Percentiles rank a stretch among this genome's conserved stretches.
These are phyloP conservation scores for Pleurotus platypus DNA, from an alignment of 768 basidiomycete genomes.

Conservation along the genomic window DNA sequence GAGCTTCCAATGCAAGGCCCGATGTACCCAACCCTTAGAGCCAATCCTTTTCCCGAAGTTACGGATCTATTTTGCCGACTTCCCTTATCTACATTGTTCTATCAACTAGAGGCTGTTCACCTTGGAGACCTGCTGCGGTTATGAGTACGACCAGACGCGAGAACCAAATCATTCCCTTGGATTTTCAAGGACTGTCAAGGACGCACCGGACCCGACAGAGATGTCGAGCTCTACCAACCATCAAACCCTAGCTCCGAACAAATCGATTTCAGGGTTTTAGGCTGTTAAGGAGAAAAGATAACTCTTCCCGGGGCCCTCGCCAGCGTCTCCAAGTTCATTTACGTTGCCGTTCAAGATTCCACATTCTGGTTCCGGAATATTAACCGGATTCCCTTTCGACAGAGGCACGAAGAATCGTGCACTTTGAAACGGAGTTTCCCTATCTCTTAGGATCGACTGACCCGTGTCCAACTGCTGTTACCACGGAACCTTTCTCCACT, in stretches of 20 bases:
- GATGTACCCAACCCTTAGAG: slow-evolving; percentile 59
- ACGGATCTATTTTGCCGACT: slow-evolving; percentile 51
- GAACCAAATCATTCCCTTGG: slow-evolving; percentile 72
- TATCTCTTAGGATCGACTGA: slow-evolving; percentile 80
- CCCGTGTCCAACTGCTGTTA: slow-evolving; percentile 86
- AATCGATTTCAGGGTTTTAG: slow-evolving; percentile 72
- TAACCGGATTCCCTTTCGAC: slow-evolving; percentile 58
- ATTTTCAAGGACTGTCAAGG: slow-evolving; percentile 71
- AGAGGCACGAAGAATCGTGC: slow-evolving; percentile 42
- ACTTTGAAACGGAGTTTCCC: slow-evolving; percentile 32
- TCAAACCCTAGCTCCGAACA: slow-evolving; percentile 72
- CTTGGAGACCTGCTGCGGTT: slow-evolving; percentile 80
- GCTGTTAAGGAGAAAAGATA: slow-evolving; percentile 77
- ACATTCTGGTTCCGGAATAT: slow-evolving; percentile 80
- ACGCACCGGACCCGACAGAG: slow-evolving; percentile 70
- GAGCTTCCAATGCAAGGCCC: too few relatives aligned
- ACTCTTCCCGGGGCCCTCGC: slow-evolving; percentile 65
- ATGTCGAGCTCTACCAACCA: slow-evolving; percentile 70
- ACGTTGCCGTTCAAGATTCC: background rate
- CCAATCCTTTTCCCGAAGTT: slow-evolving; percentile 77
- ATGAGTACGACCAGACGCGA: slow-evolving; percentile 73
- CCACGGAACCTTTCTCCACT: slow-evolving; percentile 87
- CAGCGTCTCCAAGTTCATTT: background rate
- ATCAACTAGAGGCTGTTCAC: slow-evolving; percentile 81
- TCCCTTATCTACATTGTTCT: slow-evolving; percentile 80